phyloP scores from a whole-genome alignment of 225 moss, liverwort and hornwort species.

The Neckera pumila region DNA sequence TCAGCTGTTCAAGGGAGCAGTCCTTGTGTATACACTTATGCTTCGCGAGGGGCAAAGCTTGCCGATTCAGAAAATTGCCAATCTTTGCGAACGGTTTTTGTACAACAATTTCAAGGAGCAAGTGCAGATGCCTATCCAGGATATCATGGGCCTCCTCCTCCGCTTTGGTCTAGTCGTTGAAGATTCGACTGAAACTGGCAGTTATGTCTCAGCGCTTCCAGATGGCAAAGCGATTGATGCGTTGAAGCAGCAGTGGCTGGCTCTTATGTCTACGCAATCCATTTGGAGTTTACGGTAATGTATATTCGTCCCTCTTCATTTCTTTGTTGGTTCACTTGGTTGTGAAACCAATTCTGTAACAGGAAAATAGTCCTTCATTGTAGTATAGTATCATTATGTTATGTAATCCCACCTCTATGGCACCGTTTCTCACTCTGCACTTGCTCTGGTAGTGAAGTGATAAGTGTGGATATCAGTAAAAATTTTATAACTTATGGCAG shows the following conservation, averaged over 20 bases:
- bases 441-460: neutral
- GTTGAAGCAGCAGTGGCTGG: constrained; percentile 59
- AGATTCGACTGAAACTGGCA: neutral
- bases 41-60: constrained; percentile 36
- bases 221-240: constrained; percentile 36
- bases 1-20: constrained; percentile 74
- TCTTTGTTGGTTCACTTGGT: neutral
- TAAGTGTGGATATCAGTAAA: neutral
- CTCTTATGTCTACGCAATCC: constrained; percentile 39
- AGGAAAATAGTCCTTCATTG: neutral
- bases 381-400: neutral
- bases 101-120: constrained; percentile 80
- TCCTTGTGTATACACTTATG: constrained; percentile 55
- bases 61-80: constrained; percentile 22
- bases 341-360: neutral
- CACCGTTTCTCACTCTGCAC: neutral
- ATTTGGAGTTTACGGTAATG: constrained; percentile 41
- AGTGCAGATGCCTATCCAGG: constrained; percentile 70
- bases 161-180: constrained; percentile 45
- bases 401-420: neutral
- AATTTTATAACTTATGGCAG: neutral
- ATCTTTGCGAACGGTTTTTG: constrained; percentile 59
- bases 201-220: constrained; percentile 14
- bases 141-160: constrained; percentile 36
- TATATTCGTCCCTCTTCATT: neutral